A percentile compares a stretch with the other conserved stretches of the same genome.
Conservation (phyloP, 2,329 filamentous ascomycete species). For the Diplodia sapinea region DNA sequence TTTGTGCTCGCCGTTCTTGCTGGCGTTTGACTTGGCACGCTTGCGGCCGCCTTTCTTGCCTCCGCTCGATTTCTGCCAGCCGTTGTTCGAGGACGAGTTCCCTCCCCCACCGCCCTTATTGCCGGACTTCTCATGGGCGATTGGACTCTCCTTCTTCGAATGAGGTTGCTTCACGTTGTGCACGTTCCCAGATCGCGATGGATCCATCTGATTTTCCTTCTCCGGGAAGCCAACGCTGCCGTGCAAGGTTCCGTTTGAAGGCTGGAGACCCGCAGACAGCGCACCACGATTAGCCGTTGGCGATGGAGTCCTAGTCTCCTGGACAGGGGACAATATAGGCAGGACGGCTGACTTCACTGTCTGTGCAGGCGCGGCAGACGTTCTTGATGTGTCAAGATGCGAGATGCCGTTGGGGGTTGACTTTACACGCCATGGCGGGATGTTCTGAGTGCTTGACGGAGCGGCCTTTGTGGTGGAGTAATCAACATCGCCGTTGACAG, state of each 20-base stretch:
- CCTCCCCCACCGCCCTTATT: slow-evolving; percentile 8
- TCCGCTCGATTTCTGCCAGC: slow-evolving; percentile 30
- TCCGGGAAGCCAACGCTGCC: background rate
- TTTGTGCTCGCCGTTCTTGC: slow-evolving; percentile 36
- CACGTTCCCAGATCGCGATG: background rate
- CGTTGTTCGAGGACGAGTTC: slow-evolving; percentile 11
- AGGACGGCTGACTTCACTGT: slow-evolving; percentile 52
- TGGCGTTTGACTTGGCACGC: slow-evolving; percentile 43
- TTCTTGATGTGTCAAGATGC: slow-evolving; percentile 51
- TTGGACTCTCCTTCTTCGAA: slow-evolving; percentile 35
- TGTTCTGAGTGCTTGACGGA: background rate
- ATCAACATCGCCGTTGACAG: slow-evolving; percentile 36
- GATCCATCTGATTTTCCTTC: slow-evolving; percentile 2
- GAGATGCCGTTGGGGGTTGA: slow-evolving; percentile 42
- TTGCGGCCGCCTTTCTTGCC: slow-evolving; percentile 40
- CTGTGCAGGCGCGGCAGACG: slow-evolving; percentile 48
- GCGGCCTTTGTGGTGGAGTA: slow-evolving; percentile 13
- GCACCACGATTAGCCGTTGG: slow-evolving; percentile 65
- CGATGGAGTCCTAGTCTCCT: slow-evolving; percentile 74
- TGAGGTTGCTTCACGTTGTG: slow-evolving; percentile 11
- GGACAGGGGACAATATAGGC: slow-evolving; percentile 72
- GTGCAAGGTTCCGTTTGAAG: slow-evolving; percentile 36
- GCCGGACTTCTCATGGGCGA: slow-evolving; percentile 37
- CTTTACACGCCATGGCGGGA: slow-evolving; percentile 41
- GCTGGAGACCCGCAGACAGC: slow-evolving; percentile 36